A percentile compares a stretch with the other conserved stretches of the same genome.
These are phyloP conservation scores for Pseudocercospora eumusae DNA, from an alignment of 2,329 filamentous ascomycete genomes.

Conservation along the genomic window DNA sequence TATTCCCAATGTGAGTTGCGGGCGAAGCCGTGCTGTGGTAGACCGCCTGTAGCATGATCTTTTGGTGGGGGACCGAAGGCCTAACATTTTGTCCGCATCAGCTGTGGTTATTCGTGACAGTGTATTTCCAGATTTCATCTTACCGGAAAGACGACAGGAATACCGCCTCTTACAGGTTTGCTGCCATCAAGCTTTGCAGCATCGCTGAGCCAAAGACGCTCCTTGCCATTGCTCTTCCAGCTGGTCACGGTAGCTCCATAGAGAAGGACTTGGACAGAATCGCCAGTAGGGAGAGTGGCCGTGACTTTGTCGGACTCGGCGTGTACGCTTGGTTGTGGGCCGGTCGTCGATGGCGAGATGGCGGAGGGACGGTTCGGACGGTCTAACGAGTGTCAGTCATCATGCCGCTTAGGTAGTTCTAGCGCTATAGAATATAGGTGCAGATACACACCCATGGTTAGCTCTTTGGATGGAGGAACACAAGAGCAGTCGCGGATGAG, in stretches of 20 bases:
- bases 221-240: constrained; percentile 76
- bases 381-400: constrained; percentile 48
- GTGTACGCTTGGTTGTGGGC: constrained; percentile 73
- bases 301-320: constrained; percentile 70
- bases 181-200: constrained; percentile 75
- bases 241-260: constrained; percentile 89
- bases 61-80: constrained; percentile 77
- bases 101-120: background rate
- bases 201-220: constrained; percentile 38
- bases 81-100: constrained; percentile 51
- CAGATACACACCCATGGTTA: background rate
- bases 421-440: background rate
- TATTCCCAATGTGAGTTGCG: constrained; percentile 91
- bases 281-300: constrained; percentile 81
- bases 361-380: constrained; percentile 80
- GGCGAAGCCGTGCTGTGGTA: constrained; percentile 94
- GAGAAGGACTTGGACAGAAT: constrained; percentile 82
- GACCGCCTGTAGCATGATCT: constrained; percentile 72
- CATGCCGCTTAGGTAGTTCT: no score
- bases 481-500: background rate
- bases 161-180: constrained; percentile 87
- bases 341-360: constrained; percentile 61
- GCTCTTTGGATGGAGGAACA: background rate
- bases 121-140: background rate
- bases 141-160: constrained; percentile 92